These are phyloP conservation scores for Knufia petricola DNA, from an alignment of 2,329 filamentous ascomycete genomes.

Conservation along the genomic window DNA sequence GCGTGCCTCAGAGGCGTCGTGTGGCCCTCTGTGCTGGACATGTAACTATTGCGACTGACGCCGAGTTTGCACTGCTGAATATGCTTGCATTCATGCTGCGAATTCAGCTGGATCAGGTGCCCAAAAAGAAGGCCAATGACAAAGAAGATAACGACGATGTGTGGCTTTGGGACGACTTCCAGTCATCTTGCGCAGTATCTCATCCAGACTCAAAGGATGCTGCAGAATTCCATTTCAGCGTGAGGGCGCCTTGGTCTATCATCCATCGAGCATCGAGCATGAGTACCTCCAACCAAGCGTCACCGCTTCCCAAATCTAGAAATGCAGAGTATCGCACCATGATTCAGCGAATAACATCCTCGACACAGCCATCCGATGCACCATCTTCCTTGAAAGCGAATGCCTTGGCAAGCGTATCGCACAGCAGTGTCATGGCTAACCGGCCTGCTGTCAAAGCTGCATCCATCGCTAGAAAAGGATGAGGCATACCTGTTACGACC, in stretches of 20 bases:
- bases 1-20: not conserved
- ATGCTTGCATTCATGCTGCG: conserved; percentile 15
- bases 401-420: conserved; percentile 22
- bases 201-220: not conserved
- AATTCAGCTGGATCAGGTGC: conserved; percentile 12
- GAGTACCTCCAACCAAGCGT: not conserved
- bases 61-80: conserved; percentile 13
- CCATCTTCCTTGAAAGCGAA: conserved; percentile 15
- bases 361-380: not conserved
- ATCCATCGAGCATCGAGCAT: conserved; percentile 3
- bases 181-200: not conserved
- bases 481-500: conserved; percentile 47
- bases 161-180: conserved; percentile 17
- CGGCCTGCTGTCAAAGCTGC: conserved; percentile 43
- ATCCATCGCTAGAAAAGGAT: conserved; percentile 52
- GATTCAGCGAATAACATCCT: conserved; percentile 11
- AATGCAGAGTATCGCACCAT: conserved; percentile 9
- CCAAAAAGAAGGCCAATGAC: conserved; percentile 1
- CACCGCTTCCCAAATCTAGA: not conserved
- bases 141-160: conserved; percentile 12
- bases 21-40: conserved; percentile 17
- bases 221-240: not conserved
- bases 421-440: conserved; percentile 41
- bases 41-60: conserved; percentile 16
- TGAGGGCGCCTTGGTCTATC: conserved; percentile 7